Percentiles rank a stretch among this genome's conserved stretches.
These are phyloP conservation scores for Aspergillus fijiensis DNA, from an alignment of 2,329 filamentous ascomycete genomes.

Conservation along the genomic window DNA sequence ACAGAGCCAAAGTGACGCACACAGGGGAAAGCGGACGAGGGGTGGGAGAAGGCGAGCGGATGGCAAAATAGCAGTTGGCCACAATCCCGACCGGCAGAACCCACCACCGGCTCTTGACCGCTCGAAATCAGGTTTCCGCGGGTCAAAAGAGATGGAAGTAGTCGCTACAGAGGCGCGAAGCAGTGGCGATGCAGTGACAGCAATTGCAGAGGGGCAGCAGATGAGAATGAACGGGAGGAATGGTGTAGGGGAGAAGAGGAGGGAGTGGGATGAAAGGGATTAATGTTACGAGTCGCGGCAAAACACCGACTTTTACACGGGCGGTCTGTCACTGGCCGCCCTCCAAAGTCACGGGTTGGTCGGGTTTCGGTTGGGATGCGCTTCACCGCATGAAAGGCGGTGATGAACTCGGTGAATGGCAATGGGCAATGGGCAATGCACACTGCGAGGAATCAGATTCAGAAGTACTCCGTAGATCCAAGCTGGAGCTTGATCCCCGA, in stretches of 20 bases:
- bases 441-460: background rate
- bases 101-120: constrained; percentile 6
- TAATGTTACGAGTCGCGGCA: constrained; percentile 31
- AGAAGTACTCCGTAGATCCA: too few species aligned
- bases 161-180: background rate
- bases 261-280: constrained; percentile 24
- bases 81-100: constrained; percentile 8
- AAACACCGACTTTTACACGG: constrained; percentile 32
- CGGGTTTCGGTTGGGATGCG: constrained; percentile 20
- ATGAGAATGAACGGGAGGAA: background rate
- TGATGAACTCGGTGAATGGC: constrained; percentile 33
- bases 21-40: constrained; percentile 12
- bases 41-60: constrained; percentile 14
- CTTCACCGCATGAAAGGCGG: constrained; percentile 43
- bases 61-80: constrained; percentile 21
- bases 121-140: background rate
- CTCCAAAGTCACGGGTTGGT: constrained; percentile 17
- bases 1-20: constrained; percentile 13
- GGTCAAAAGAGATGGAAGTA: background rate
- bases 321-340: constrained; percentile 34
- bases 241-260: constrained; percentile 2
- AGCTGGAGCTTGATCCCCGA: background rate
- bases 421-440: background rate
- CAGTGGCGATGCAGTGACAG: constrained; percentile 2
- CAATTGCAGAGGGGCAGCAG: constrained; percentile 6